Base-by-base conservation (phyloP, 257 asterid species). In the Jacaranda copaia region DNA sequence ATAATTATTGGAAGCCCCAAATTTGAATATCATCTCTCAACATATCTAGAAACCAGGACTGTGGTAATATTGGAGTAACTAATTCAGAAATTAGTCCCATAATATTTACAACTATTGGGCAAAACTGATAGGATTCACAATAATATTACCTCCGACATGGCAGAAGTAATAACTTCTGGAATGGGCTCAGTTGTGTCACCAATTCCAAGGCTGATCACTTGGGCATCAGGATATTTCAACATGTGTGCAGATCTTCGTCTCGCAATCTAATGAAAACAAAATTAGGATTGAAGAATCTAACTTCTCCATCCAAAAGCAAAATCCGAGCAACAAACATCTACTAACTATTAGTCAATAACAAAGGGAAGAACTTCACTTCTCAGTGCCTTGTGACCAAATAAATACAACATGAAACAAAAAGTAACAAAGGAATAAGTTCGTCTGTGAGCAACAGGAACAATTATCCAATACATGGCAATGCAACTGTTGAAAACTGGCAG, bases 101-200 rank as follows among this genome's bases (percentile, higher is more conserved):
- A 63, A 39, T 45, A 12, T 69, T 32, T 19, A 68, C 38, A 81
- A 39, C 60, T 48, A 68, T 5, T 38, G 39, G 73, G 70, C 14
- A 61, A 73, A 79, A 40, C 49, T 36, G 51, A 58, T 55, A 38
- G 53, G 66, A 51, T 8, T 68, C 63, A 66, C 25, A 20, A 81
- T n/a, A 48, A 11, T 25, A 53, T 73, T 88, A 93, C 99, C 97
- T 90, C 80, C 8, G 97, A 84, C 97, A 93, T 96, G 70, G 98
- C 97, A 79, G 95, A 84, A 51, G 96, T 83, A 76, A 96, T 96
- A 78, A 91, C 86, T 16, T 96, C 95, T 16, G 99, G 97, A 83
- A 96, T 91, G 62, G 97, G 98, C 83, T 91, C 99, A 5, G 99
- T 89, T 46, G 98, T 96, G 90, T 96, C 99, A 66, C 98, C 99